A percentile compares a stretch with the other conserved stretches of the same genome.
Evolutionary conservation across 208 protist genomes (phyloP).

Genomic region (Trypanosomatidae sp.): DNA sequence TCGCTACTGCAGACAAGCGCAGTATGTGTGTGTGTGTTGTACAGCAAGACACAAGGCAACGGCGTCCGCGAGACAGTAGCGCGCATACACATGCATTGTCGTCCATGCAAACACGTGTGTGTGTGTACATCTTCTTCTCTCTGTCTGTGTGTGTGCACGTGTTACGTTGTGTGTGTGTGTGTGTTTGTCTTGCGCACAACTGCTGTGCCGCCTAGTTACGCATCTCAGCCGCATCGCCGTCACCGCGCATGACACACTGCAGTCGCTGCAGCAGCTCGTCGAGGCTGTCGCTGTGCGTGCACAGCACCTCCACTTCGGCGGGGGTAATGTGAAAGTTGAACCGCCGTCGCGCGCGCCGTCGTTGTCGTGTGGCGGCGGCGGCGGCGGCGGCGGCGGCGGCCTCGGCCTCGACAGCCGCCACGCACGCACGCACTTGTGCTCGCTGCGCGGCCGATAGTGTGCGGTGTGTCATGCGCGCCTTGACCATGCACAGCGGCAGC

Average conservation of each 20-base stretch:
- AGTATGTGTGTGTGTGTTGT: no score
- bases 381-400: slow-evolving; percentile 1
- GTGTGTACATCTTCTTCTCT: no score
- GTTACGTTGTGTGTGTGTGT: no score
- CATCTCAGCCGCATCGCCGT: no score
- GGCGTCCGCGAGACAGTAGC: no score
- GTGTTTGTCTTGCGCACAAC: no score
- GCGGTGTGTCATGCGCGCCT: slow-evolving; percentile 17
- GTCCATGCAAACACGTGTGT: no score
- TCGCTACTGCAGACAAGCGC: no score
- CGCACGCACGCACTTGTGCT: slow-evolving; percentile 8
- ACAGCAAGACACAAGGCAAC: no score
- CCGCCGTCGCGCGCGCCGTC: background rate
- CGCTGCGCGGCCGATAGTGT: slow-evolving; percentile 17
- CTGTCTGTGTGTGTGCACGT: no score
- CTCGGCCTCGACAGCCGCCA: slow-evolving; percentile 21
- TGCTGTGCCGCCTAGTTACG: no score
- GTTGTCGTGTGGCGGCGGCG: slow-evolving; percentile 2
- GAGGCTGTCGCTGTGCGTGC: slow-evolving; percentile 37
- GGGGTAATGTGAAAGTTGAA: slow-evolving; percentile 43
- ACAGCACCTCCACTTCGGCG: slow-evolving; percentile 66
- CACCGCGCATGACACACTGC: slow-evolving; percentile 10
- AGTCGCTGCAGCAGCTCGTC: slow-evolving; percentile 46
- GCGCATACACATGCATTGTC: no score
- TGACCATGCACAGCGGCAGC: slow-evolving; percentile 10